Evolutionary conservation across 306 rosid genomes (phyloP).

Genomic region (Crotalaria pallida): DNA sequence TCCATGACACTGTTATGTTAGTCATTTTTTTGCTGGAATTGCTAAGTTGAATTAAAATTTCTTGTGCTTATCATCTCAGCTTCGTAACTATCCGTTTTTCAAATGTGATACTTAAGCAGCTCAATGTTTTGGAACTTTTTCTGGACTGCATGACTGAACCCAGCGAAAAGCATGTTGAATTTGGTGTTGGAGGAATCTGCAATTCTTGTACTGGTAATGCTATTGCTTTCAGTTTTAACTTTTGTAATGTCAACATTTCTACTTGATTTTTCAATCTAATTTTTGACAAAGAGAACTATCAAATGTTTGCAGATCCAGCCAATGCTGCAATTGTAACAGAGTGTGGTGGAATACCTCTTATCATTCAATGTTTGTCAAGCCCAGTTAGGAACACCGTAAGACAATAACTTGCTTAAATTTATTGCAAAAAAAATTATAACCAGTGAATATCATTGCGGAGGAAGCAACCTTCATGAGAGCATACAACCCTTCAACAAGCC

Average conservation of each 20-base stretch:
- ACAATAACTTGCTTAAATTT: conserved; percentile 13
- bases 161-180: conserved; percentile 86
- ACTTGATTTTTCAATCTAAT: conserved; percentile 11
- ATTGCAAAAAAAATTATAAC: too few species aligned
- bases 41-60: not conserved
- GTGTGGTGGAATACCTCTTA: conserved; percentile 64
- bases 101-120: conserved; percentile 39
- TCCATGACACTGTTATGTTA: not conserved
- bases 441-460: too few species aligned
- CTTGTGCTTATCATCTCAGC: not conserved
- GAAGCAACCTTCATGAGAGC: too few species aligned
- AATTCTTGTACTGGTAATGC: conserved; percentile 70
- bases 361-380: conserved; percentile 81
- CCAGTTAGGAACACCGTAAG: conserved; percentile 89
- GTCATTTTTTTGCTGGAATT: not conserved
- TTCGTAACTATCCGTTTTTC: not conserved
- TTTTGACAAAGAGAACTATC: not conserved
- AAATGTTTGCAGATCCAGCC: conserved; percentile 41
- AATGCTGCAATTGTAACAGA: conserved; percentile 54
- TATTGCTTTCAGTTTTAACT: not conserved
- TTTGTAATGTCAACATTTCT: not conserved
- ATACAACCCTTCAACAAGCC: too few species aligned
- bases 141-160: conserved; percentile 84
- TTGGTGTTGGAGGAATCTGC: conserved; percentile 84
- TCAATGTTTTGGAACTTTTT: conserved; percentile 83